Evolutionary conservation across 2,329 filamentous ascomycete genomes (phyloP).

Genomic region (Calonectria henricotiae): DNA sequence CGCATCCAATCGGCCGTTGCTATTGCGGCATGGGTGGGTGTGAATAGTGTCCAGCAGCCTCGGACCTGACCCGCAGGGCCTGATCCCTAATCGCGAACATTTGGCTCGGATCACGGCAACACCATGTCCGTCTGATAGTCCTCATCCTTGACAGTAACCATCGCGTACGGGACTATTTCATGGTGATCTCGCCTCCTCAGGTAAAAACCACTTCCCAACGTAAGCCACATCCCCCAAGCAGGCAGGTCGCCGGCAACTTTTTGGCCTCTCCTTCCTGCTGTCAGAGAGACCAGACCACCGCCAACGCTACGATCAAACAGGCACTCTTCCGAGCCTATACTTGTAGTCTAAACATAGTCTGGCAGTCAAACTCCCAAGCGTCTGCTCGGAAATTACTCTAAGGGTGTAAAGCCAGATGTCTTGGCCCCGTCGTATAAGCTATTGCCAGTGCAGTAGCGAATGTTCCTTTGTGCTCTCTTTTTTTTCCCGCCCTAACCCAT

Average conservation of each 20-base stretch:
- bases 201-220: not conserved
- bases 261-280: not conserved
- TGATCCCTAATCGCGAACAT: not conserved
- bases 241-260: not conserved
- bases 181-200: not conserved
- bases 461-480: not conserved
- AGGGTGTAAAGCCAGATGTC: constrained; percentile 1
- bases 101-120: constrained; percentile 4
- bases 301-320: constrained; percentile 4
- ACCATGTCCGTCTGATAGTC: not conserved
- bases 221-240: not conserved
- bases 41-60: not conserved
- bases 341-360: not conserved
- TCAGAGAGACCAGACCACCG: not conserved
- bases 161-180: not conserved
- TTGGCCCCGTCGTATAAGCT: constrained; percentile 10
- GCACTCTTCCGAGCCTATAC: not conserved
- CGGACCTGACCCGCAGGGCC: not conserved
- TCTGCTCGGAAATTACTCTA: not conserved
- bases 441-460: constrained; percentile 1
- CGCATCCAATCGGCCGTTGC: not conserved
- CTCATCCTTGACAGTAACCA: not conserved
- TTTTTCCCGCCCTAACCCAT: constrained; percentile 3
- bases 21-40: not conserved
- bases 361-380: not conserved